Evolutionary conservation across 805 yeast species (phyloP).

Genomic region (Starmerella kuoi): DNA sequence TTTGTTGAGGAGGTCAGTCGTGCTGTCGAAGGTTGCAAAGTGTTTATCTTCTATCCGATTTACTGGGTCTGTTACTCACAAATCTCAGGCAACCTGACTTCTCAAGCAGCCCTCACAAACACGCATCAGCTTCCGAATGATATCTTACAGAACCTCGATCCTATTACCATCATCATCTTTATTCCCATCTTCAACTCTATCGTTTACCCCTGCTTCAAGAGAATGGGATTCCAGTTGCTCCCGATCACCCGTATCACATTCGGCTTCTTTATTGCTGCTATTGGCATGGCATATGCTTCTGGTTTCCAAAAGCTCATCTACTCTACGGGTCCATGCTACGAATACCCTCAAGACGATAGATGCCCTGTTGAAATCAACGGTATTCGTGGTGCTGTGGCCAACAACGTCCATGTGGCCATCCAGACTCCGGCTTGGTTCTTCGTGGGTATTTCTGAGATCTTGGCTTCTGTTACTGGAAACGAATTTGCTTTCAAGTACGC

Average conservation of each 20-base stretch:
- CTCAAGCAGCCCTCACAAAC: constrained; percentile 65
- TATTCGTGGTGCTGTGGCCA: constrained; percentile 30
- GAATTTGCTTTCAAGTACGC: constrained; percentile 80
- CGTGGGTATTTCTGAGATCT: constrained; percentile 63
- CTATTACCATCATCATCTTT: constrained; percentile 62
- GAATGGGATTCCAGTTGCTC: constrained; percentile 41
- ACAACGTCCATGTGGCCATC: constrained; percentile 52
- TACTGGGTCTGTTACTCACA: constrained; percentile 67
- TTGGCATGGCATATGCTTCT: constrained; percentile 64
- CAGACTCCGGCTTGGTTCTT: constrained; percentile 65
- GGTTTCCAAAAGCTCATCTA: constrained; percentile 62
- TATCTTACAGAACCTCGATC: constrained; percentile 62
- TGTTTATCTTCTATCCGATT: constrained; percentile 56
- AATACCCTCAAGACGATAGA: constrained; percentile 35
- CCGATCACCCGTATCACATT: constrained; percentile 60
- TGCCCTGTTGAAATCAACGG: constrained; percentile 14
- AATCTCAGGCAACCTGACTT: constrained; percentile 59
- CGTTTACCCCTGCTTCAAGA: constrained; percentile 44
- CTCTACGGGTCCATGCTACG: constrained; percentile 61
- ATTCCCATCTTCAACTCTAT: constrained; percentile 57
- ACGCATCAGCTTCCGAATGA: constrained; percentile 72
- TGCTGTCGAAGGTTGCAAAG: constrained; percentile 58
- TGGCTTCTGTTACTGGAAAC: constrained; percentile 69
- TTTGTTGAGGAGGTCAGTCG: constrained; percentile 64
- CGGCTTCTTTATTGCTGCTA: constrained; percentile 55